Conservation (phyloP, 2,329 filamentous ascomycete species). For the Canariomyces notabilis region DNA sequence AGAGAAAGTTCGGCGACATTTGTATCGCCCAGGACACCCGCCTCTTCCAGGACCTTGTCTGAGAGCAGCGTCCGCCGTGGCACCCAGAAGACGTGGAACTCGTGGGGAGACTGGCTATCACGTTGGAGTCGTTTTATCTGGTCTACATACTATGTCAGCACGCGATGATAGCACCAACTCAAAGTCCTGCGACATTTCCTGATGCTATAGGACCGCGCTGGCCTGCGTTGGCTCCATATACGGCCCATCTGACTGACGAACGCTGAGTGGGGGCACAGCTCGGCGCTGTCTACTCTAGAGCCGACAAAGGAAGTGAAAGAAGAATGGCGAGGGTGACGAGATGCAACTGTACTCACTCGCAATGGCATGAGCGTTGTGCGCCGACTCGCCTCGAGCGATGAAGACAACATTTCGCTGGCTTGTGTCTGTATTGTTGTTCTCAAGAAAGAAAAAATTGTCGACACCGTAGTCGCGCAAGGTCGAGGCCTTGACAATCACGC, state of each 20-base stretch:
- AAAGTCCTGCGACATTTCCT: conserved; percentile 22
- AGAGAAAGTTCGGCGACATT: conserved; percentile 83
- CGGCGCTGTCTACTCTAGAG: conserved; percentile 9
- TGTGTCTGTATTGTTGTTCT: conserved; percentile 91
- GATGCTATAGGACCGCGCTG: conserved; percentile 12
- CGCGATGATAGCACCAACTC: conserved; percentile 48
- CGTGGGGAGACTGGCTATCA: conserved; percentile 84
- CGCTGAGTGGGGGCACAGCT: conserved; percentile 29
- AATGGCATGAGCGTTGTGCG: conserved; percentile 75
- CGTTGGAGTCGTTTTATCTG: conserved; percentile 87
- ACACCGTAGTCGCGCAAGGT: conserved; percentile 95
- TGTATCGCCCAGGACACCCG: conserved; percentile 86
- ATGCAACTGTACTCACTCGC: conserved; percentile 60
- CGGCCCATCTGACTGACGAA: conserved; percentile 15
- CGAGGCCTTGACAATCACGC: conserved; percentile 90
- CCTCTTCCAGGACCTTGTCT: conserved; percentile 86
- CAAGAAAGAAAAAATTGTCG: conserved; percentile 93
- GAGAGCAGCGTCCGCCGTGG: conserved; percentile 87
- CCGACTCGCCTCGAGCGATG: conserved; percentile 84
- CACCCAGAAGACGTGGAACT: conserved; percentile 96
- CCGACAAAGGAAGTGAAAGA: background rate
- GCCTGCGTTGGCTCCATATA: conserved; percentile 20
- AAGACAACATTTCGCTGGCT: conserved; percentile 95
- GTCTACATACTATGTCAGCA: conserved; percentile 63
- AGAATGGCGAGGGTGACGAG: background rate